A percentile compares a stretch with the other conserved stretches of the same genome.
Evolutionary conservation across 345 rosid species (phyloP).

Genomic region (Melastoma malabathricum): DNA sequence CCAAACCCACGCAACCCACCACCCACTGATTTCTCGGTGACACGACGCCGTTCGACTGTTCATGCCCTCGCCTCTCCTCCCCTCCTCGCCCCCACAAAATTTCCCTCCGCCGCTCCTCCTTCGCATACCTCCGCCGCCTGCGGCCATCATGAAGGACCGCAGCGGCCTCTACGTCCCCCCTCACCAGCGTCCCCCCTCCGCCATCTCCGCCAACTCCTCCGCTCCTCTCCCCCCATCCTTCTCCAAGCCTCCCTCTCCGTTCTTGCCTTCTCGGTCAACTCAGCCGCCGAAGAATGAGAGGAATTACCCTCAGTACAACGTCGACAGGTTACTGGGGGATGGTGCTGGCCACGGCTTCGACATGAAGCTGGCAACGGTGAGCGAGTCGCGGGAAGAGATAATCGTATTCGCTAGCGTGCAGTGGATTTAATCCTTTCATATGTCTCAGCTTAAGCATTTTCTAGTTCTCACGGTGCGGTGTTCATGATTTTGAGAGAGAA

Average conservation of each 20-base stretch:
- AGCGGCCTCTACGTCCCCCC: slow-evolving; percentile 66
- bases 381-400: slow-evolving; percentile 6
- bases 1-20: no score
- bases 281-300: slow-evolving; percentile 8
- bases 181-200: slow-evolving; percentile 55
- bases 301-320: slow-evolving; percentile 1
- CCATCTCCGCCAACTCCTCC: slow-evolving; percentile 19
- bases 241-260: slow-evolving; percentile 1
- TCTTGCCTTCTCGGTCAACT: slow-evolving; percentile 14
- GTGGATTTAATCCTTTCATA: not conserved
- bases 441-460: not conserved
- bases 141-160: slow-evolving; percentile 52
- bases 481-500: no score
- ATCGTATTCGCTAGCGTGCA: no score
- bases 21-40: not conserved
- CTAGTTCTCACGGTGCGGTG: no score
- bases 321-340: slow-evolving; percentile 20
- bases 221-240: slow-evolving; percentile 12
- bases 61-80: slow-evolving; percentile 18
- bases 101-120: slow-evolving; percentile 8
- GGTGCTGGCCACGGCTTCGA: slow-evolving; percentile 28
- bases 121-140: slow-evolving; percentile 1
- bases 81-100: slow-evolving; percentile 9
- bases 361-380: slow-evolving; percentile 13
- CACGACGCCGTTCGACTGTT: slow-evolving; percentile 5